These are phyloP conservation scores for Cytidiella melzeri DNA, from an alignment of 768 basidiomycete species.

Conservation along the genomic window DNA sequence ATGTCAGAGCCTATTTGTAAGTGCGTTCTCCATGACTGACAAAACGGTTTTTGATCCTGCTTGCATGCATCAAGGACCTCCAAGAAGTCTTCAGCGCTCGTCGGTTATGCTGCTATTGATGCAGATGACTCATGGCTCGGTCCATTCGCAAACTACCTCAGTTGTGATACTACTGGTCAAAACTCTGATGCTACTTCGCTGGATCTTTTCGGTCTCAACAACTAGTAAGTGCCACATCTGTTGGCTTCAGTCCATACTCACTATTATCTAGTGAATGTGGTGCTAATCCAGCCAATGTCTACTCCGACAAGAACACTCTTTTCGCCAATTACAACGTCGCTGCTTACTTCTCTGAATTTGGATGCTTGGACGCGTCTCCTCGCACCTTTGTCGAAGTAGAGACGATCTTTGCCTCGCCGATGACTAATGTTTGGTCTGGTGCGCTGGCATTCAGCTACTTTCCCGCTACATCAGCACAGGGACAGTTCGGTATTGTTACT, in stretches of 20 bases:
- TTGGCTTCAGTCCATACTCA: background rate
- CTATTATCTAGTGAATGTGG: conserved; percentile 63
- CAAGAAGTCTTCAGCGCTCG: conserved; percentile 56
- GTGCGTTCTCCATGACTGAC: too few relatives aligned
- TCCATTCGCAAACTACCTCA: conserved; percentile 70
- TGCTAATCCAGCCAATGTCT: conserved; percentile 46
- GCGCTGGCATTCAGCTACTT: conserved; percentile 90
- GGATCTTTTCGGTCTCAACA: conserved; percentile 84
- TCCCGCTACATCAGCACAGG: conserved; percentile 65
- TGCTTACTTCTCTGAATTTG: conserved; percentile 89
- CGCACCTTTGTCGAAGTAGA: conserved; percentile 77
- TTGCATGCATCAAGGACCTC: conserved; percentile 47
- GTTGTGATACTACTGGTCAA: conserved; percentile 55
- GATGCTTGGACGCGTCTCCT: conserved; percentile 53
- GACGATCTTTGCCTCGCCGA: conserved; percentile 64
- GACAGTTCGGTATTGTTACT: conserved; percentile 82
- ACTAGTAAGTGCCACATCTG: conserved; percentile 52
- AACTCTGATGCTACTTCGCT: conserved; percentile 60
- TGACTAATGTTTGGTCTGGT: conserved; percentile 81
- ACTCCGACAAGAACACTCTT: conserved; percentile 45
- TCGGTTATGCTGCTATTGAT: conserved; percentile 86
- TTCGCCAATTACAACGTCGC: conserved; percentile 67
- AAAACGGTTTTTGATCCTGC: background rate
- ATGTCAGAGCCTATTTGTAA: conserved; percentile 79
- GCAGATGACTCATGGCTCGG: conserved; percentile 56